These are phyloP conservation scores for Boletales sp. DNA, from an alignment of 768 basidiomycete species.

Conservation along the genomic window DNA sequence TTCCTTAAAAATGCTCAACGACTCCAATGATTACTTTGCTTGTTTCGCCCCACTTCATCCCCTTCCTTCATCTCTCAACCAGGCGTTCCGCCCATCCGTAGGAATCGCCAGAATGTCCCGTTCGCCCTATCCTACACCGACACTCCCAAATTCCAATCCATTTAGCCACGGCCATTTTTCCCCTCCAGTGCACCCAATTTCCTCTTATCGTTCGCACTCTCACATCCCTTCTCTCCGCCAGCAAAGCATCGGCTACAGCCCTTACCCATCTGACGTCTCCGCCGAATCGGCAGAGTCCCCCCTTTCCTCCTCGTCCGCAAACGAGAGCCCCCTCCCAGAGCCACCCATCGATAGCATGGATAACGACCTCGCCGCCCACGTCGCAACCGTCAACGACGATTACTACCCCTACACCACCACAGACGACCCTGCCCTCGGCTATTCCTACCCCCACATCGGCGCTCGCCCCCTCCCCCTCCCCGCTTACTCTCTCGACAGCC, in stretches of 20 bases:
- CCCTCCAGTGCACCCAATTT: slow-evolving; percentile 9
- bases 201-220: slow-evolving; percentile 18
- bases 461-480: slow-evolving; percentile 23
- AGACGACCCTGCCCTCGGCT: slow-evolving; percentile 21
- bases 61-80: background rate
- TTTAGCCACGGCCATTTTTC: slow-evolving; percentile 21
- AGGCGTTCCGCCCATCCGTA: slow-evolving; percentile 5
- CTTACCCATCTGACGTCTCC: slow-evolving; percentile 37
- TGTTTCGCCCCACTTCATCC: slow-evolving; percentile 13
- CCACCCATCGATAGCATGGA: slow-evolving; percentile 34
- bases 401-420: slow-evolving; percentile 25
- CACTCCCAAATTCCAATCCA: too few species aligned
- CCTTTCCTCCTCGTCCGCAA: slow-evolving; percentile 37
- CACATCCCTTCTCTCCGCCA: slow-evolving; percentile 15
- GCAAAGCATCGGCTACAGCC: slow-evolving; percentile 26
- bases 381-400: slow-evolving; percentile 24
- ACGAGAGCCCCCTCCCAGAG: slow-evolving; percentile 39
- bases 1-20: slow-evolving; percentile 30
- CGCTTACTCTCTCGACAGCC: slow-evolving; percentile 18
- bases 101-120: slow-evolving; percentile 21
- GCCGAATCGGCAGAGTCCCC: slow-evolving; percentile 36
- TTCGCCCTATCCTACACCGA: slow-evolving; percentile 17
- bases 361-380: slow-evolving; percentile 22
- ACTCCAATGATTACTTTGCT: slow-evolving; percentile 19
- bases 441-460: slow-evolving; percentile 22